Conservation (phyloP, 192 early-diverging fungal species). For the Rhizoclosmatium sp. region DNA sequence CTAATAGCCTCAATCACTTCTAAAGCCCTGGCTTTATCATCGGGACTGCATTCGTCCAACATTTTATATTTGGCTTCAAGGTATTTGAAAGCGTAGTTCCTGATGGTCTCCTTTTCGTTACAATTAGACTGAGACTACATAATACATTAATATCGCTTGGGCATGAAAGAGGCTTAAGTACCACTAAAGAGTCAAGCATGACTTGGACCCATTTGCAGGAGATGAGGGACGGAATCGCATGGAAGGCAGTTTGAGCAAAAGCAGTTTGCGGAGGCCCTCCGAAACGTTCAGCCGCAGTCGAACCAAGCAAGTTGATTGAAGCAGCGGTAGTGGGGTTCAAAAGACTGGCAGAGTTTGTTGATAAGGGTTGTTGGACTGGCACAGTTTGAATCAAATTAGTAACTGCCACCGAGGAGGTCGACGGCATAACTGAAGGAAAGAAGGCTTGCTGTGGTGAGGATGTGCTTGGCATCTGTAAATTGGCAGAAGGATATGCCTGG, state of each 20-base stretch:
- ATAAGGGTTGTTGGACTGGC: too few relatives aligned
- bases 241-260: not conserved
- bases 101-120: slow-evolving; percentile 2
- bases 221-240: slow-evolving; percentile 1
- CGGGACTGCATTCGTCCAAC: slow-evolving; percentile 2
- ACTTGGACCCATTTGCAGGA: slow-evolving; percentile 42
- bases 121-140: not conserved
- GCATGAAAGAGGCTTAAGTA: not conserved
- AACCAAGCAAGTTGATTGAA: not conserved
- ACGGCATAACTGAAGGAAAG: too few relatives aligned
- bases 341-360: too few relatives aligned
- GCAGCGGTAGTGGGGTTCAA: not conserved
- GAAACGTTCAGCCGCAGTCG: not conserved
- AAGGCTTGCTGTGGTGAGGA: too few relatives aligned
- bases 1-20: slow-evolving; percentile 18
- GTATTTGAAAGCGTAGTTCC: not conserved
- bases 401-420: too few relatives aligned
- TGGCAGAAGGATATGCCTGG: too few relatives aligned
- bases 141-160: not conserved
- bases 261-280: not conserved
- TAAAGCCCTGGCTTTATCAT: not conserved
- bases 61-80: not conserved
- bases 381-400: too few relatives aligned
- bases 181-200: slow-evolving; percentile 44
- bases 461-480: too few relatives aligned